Percentiles rank a stretch among this genome's conserved stretches.
These are phyloP conservation scores for Elsinoe necatrix DNA, from an alignment of 2,329 filamentous ascomycete species.

Conservation along the genomic window DNA sequence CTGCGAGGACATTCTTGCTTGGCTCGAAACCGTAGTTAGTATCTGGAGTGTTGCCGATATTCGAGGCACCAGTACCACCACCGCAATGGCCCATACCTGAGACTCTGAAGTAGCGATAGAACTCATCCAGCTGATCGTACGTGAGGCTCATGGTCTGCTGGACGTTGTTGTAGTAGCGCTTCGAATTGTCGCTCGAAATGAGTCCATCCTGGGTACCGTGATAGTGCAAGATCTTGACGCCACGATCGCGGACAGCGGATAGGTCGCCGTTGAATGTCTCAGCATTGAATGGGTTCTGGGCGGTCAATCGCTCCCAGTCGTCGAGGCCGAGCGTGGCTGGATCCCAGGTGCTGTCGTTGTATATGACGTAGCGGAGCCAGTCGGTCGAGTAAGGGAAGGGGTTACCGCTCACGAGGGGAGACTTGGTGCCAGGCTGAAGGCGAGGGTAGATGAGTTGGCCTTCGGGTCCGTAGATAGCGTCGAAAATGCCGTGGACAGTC, in stretches of 20 bases:
- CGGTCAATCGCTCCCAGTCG: slow-evolving; percentile 36
- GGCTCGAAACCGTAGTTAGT: slow-evolving; percentile 23
- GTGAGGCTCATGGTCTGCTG: slow-evolving; percentile 28
- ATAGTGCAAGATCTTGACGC: slow-evolving; percentile 40
- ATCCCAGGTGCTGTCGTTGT: slow-evolving; percentile 39
- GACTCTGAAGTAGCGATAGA: slow-evolving; percentile 45
- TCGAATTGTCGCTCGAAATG: slow-evolving; percentile 39
- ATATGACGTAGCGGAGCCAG: slow-evolving; percentile 45
- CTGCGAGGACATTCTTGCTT: slow-evolving; percentile 28
- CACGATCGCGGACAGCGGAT: slow-evolving; percentile 31
- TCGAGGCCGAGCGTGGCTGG: slow-evolving; percentile 30
- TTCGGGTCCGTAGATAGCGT: slow-evolving; percentile 34
- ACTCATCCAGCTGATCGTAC: slow-evolving; percentile 30
- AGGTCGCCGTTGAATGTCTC: slow-evolving; percentile 31
- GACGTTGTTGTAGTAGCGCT: slow-evolving; percentile 43
- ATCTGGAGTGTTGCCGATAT: slow-evolving; percentile 39
- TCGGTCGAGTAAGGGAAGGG: slow-evolving; percentile 28
- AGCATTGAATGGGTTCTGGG: slow-evolving; percentile 30
- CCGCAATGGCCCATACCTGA: slow-evolving; percentile 47
- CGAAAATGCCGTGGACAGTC: slow-evolving; percentile 37
- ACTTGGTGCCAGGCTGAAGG: slow-evolving; percentile 43
- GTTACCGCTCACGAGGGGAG: slow-evolving; percentile 35
- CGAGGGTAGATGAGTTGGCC: slow-evolving; percentile 43
- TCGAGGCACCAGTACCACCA: slow-evolving; percentile 35
- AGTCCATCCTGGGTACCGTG: slow-evolving; percentile 37